Conservation (phyloP, 345 rosid species). For the Eucalyptus microcorys region DNA sequence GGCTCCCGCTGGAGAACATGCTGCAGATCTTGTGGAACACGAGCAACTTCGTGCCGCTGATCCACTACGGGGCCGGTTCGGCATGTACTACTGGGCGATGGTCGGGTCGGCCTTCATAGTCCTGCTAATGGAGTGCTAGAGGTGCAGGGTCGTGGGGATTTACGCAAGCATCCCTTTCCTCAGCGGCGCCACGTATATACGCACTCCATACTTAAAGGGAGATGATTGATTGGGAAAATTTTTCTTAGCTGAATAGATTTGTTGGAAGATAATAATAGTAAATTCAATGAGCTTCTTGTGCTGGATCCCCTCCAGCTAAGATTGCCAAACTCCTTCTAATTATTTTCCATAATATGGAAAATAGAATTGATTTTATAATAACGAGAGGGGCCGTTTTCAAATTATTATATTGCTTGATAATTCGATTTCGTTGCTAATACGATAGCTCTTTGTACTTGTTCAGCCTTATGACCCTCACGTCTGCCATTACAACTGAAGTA, state of each 20-base stretch:
- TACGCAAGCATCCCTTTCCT: conserved; percentile 52
- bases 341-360: neutral
- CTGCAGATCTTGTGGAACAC: conserved; percentile 53
- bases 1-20: conserved; percentile 55
- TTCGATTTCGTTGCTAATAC: neutral
- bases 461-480: neutral
- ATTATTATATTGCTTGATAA: neutral
- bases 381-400: neutral
- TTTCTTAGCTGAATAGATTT: neutral
- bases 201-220: too few relatives aligned
- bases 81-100: conserved; percentile 57
- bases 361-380: neutral
- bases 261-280: neutral
- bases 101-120: conserved; percentile 41
- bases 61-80: conserved; percentile 58
- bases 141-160: conserved; percentile 51
- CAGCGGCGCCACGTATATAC: conserved; percentile 58
- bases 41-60: conserved; percentile 56
- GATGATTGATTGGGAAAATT: neutral
- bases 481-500: neutral
- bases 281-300: neutral
- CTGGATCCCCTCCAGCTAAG: neutral
- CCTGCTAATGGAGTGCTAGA: conserved; percentile 36
- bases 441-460: neutral
- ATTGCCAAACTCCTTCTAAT: neutral